A percentile compares a stretch with the other conserved stretches of the same genome.
Conservation (phyloP, 306 rosid genomes). For the Benincasa hispida region DNA sequence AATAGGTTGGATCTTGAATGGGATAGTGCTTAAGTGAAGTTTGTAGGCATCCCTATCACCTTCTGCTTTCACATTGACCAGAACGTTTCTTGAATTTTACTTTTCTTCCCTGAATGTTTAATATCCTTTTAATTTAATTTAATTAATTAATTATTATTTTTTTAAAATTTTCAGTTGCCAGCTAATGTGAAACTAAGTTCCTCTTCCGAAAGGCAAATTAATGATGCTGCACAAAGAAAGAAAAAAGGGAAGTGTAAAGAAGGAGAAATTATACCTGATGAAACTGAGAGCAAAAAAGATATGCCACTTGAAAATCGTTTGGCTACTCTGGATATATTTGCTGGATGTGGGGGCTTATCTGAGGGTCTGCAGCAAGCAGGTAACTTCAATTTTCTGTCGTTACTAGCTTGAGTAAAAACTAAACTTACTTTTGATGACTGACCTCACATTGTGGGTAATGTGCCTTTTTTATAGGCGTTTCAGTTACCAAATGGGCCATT, state of each 20-base stretch:
- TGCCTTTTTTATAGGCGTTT: constrained; percentile 38
- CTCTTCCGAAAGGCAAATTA: constrained; percentile 29
- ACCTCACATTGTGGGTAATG: not conserved
- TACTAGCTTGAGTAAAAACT: not conserved
- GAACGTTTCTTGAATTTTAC: not conserved
- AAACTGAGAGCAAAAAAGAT: constrained; percentile 23
- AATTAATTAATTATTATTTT: not conserved
- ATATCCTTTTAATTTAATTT: not conserved
- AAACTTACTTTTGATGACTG: not conserved
- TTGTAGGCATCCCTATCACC: not conserved
- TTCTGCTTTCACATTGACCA: not conserved
- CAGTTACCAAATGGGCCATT: constrained; percentile 89
- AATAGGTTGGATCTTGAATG: not conserved
- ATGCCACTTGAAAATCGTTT: constrained; percentile 28
- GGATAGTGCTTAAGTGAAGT: not conserved
- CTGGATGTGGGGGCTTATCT: constrained; percentile 96
- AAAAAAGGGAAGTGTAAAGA: constrained; percentile 84
- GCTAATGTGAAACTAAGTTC: constrained; percentile 48
- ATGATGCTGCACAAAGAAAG: constrained; percentile 57
- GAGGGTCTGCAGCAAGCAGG: constrained; percentile 77
- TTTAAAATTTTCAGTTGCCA: constrained; percentile 44
- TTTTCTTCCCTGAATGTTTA: not conserved
- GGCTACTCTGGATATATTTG: constrained; percentile 85
- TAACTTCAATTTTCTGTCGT: constrained; percentile 11
- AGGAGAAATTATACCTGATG: constrained; percentile 49